These are phyloP conservation scores for Phaseolus lunatus DNA, from an alignment of 306 rosid genomes.

Conservation along the genomic window DNA sequence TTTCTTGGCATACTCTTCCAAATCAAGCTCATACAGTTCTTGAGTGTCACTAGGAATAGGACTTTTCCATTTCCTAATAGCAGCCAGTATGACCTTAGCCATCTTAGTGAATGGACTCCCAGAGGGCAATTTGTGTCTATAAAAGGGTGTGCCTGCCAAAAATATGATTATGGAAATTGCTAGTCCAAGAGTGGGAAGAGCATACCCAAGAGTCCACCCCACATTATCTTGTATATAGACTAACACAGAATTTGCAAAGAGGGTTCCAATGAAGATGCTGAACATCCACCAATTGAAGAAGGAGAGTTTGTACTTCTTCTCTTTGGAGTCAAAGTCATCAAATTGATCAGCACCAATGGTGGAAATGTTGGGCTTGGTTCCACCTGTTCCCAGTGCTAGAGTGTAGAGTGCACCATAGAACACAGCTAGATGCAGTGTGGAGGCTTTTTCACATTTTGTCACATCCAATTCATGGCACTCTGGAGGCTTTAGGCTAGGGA, in stretches of 20 bases:
- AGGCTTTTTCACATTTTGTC: constrained; percentile 45
- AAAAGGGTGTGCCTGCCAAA: constrained; percentile 62
- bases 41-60: constrained; percentile 60
- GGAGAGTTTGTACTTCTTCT: constrained; percentile 67
- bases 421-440: constrained; percentile 46
- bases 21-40: constrained; percentile 61
- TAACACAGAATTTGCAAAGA: constrained; percentile 66
- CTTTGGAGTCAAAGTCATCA: constrained; percentile 72
- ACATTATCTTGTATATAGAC: constrained; percentile 69
- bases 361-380: constrained; percentile 86
- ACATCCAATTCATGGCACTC: constrained; percentile 25
- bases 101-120: constrained; percentile 67
- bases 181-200: constrained; percentile 74
- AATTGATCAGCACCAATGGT: constrained; percentile 92
- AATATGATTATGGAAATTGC: constrained; percentile 59
- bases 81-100: constrained; percentile 62
- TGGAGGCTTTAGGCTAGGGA: constrained; percentile 48
- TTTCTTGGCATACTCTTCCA: constrained; percentile 52
- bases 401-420: constrained; percentile 59
- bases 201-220: constrained; percentile 78
- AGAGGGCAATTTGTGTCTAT: constrained; percentile 67
- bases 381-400: constrained; percentile 76
- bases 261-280: constrained; percentile 77
- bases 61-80: constrained; percentile 54
- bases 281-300: constrained; percentile 93